Evolutionary conservation across 2,329 filamentous ascomycete species (phyloP), one percentile per base, ranked within the genome.

Genomic region (Penicillium brasilianum): DNA sequence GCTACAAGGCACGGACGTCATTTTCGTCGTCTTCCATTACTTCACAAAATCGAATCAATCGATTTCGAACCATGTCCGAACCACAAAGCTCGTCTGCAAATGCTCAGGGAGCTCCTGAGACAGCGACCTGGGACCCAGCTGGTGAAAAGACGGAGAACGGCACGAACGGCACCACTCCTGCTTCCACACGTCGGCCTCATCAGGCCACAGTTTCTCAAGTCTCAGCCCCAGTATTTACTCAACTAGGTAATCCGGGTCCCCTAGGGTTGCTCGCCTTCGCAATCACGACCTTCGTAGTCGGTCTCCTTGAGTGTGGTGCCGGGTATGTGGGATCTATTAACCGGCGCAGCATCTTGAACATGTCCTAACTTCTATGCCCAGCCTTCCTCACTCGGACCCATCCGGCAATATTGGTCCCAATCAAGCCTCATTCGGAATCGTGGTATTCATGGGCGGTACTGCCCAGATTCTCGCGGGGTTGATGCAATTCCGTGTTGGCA

Each of bases 191-290:
- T 6, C 46, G 30, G 16, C 8, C 9, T 10, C 28, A 13, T 5
- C 46, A 32, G 46, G 5, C 32, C 32, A 43, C 51, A 22, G 64
- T 67, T 3, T 67, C 65, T n/a, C 65, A 67, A 16, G 65, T 67
- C 0, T 43, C 46, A 16, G 5, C 22, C n/a, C 66, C 66, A 1
- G 58, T 59, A 18, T 66, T 57, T 46, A 49, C 53, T 74, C 84
- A 83, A 63, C 80, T 86, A 69, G 85, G 81, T 72, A 87, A 88
- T 72, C 85, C 86, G 50, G 85, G 85, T 60, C 85, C 85, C 10
- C 79, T 88, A 22, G 85, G 85, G 58, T 80, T 88, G 50, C 83
- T 85, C 54, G 85, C 84, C 76, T 89, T 90, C 75, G 86, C 87
- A n/a, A 71, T 87, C 65, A 88, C 87, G 10, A 88, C 87, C 10